Percentiles rank a stretch among this genome's conserved stretches.
These are phyloP conservation scores for Alternaria incomplexa DNA, from an alignment of 2,329 filamentous ascomycete species.

Conservation along the genomic window DNA sequence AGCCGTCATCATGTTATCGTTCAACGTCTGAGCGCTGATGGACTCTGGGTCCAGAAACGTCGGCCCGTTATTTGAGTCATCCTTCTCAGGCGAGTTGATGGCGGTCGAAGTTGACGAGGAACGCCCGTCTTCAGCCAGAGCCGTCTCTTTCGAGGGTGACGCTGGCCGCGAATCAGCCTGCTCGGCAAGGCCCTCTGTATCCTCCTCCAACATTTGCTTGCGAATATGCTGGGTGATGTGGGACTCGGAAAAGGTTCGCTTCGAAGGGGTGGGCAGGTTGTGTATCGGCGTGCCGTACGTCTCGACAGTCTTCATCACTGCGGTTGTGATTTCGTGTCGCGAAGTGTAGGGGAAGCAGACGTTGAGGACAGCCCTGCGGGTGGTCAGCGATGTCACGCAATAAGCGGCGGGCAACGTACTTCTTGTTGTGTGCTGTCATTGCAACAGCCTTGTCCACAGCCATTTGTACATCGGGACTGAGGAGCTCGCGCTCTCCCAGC, in stretches of 20 bases:
- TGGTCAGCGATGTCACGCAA: conserved; percentile 5
- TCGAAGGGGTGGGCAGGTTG: conserved; percentile 58
- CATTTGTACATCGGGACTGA: conserved; percentile 85
- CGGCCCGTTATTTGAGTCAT: conserved; percentile 24
- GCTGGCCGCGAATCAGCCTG: conserved; percentile 35
- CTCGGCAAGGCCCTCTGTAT: conserved; percentile 40
- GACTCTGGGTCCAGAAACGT: conserved; percentile 76
- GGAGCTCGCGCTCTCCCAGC: conserved; percentile 80
- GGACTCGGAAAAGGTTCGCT: conserved; percentile 82
- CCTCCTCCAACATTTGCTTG: conserved; percentile 51
- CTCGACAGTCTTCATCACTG: conserved; percentile 84
- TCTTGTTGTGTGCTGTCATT: conserved; percentile 84
- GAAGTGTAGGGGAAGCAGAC: conserved; percentile 99
- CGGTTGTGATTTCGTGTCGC: conserved; percentile 90
- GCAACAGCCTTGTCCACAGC: conserved; percentile 86
- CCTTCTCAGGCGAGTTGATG: conserved; percentile 45
- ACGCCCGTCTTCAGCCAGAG: conserved; percentile 33
- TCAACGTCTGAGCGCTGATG: conserved; percentile 83
- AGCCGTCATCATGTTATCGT: conserved; percentile 86
- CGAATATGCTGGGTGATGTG: conserved; percentile 87
- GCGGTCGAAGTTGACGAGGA: conserved; percentile 49
- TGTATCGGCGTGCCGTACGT: conserved; percentile 78
- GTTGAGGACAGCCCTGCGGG: conserved; percentile 71
- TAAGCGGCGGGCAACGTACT: conserved; percentile 57
- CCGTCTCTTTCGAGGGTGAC: conserved; percentile 44